phyloP scores from a whole-genome alignment of 306 rosid genomes.

The Argentina anserina region DNA sequence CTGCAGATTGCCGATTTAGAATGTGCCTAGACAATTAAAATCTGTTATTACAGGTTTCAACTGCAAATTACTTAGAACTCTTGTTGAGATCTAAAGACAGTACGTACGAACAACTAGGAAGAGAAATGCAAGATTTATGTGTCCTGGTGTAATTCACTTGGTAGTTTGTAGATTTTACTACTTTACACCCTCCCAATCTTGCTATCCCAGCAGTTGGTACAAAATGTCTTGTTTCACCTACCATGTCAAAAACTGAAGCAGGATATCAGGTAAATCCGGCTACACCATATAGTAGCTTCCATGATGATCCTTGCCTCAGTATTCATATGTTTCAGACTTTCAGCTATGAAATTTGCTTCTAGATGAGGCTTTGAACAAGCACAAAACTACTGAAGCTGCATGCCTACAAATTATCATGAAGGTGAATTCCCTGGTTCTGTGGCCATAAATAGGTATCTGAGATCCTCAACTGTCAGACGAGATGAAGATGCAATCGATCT shows the following conservation, averaged over 20 bases:
- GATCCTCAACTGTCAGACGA: constrained; percentile 91
- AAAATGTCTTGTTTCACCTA: constrained; percentile 27
- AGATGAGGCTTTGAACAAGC: constrained; percentile 12
- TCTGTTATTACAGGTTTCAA: background rate
- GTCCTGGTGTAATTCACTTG: too few relatives aligned
- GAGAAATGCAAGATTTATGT: background rate
- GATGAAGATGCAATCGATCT: constrained; percentile 94
- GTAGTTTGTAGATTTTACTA: too few relatives aligned
- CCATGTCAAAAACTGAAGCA: constrained; percentile 11
- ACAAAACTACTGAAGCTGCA: constrained; percentile 13
- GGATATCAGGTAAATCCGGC: constrained; percentile 15
- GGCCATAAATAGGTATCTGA: constrained; percentile 90
- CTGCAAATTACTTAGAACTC: background rate
- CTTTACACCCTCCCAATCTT: too few relatives aligned
- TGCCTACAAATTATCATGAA: too few relatives aligned
- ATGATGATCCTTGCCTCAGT: constrained; percentile 1
- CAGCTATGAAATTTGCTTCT: background rate
- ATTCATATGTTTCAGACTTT: background rate
- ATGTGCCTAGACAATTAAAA: background rate
- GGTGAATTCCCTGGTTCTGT: background rate
- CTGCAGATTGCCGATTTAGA: background rate
- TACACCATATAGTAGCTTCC: constrained; percentile 1
- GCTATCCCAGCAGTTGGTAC: constrained; percentile 17
- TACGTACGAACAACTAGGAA: background rate
- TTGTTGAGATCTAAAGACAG: background rate